Base-by-base conservation (phyloP, 768 basidiomycete genomes). In the Lactarius sanguifluus region DNA sequence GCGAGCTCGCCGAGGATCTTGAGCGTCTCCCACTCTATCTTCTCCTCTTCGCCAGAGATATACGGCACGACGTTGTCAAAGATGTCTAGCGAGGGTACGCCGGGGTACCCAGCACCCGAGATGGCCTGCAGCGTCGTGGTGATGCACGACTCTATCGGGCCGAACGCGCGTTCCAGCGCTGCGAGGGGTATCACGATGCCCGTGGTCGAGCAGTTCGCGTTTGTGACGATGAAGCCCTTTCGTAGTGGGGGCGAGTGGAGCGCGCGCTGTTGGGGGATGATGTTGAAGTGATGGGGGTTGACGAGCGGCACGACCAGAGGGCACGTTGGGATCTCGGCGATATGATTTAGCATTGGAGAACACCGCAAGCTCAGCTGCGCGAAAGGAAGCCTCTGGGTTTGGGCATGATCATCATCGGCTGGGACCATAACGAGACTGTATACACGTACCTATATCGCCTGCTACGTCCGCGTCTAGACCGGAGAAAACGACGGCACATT, bases 291-390 rank as follows among this genome's bases (percentile, higher is more conserved):
- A 4, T 80, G 81, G 1, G 92, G 82, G 79, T 99, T 99, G 71
- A 96, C 96, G 71, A 97, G 88, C 15, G 97, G 97, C 3, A 99
- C 97, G 78, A 98, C 85, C 74, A 99, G 90, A 0, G 97, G 97
- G 97, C 7, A 96, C 94, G 70, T 86, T 81, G 2, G 94, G 94
- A 76, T 98, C 96, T 23, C 96, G 82, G 57, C 97, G 86, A 78
- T 89, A 94, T 77, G 95, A 97, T 79, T 96, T 97, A n/a, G 96
- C 88, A 70, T 99, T 98, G 25, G 94, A 96, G 78, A 98, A 99
- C 13, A 99, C 89, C 63, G 90, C 87, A 28, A 96, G 84, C 72
- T 98, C 91, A 25, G 96, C 93, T 18, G 82, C 75, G 70, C 96
- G 83, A 78, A 98, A 96, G 0, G 91, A 88, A 32, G 82, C 79